Evolutionary conservation across 805 yeast genomes (phyloP), one percentile per base, ranked within the genome.

Genomic region (Metschnikowia santaceciliae): DNA sequence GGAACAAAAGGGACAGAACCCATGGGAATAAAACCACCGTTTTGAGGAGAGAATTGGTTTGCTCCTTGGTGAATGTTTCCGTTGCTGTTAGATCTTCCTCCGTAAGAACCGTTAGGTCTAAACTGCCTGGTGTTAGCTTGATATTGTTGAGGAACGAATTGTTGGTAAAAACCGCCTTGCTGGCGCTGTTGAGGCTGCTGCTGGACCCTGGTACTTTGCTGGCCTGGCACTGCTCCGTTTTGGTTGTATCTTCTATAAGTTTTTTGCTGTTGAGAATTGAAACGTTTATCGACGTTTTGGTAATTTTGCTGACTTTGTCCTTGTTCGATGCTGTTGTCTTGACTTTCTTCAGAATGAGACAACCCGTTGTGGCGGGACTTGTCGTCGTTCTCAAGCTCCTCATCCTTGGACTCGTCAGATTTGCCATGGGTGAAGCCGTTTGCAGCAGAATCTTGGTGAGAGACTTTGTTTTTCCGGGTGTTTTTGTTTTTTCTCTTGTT

Each of bases 61-160:
- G 47, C 53, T 19, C 51, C 46, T 40, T 53, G 56, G 35, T 44
- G 53, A 50, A 51, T 53, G 56, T 48, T 57, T 53, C 67, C 64
- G 48, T 57, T 56, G 55, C 56, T 52, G 54, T 59, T 59, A 47
- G 47, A 54, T 47, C 59, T 48, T 32, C 54, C 48, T 36, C 49
- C 54, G 11, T 50, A 52, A n/a, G 47, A 47, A 40, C 48, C 53
- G 42, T 53, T 43, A 20, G 66, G 62, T 53, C 62, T 56, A 50
- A 49, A 65, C 44, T 64, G 69, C 57, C 70, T 67, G 58, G 58
- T 62, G 59, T 59, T 61, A 51, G 55, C 61, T 36, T 61, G 61
- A 52, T 55, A 64, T 54, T 58, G 61, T 46, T 67, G 69, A 19
- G 71, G 72, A 40, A 52, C 54, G 44, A 54, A 56, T 34, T 45